Percentiles rank a stretch among this genome's conserved stretches.
Conservation (phyloP, 2,329 filamentous ascomycete genomes). For the Calcarisporium arbuscula region DNA sequence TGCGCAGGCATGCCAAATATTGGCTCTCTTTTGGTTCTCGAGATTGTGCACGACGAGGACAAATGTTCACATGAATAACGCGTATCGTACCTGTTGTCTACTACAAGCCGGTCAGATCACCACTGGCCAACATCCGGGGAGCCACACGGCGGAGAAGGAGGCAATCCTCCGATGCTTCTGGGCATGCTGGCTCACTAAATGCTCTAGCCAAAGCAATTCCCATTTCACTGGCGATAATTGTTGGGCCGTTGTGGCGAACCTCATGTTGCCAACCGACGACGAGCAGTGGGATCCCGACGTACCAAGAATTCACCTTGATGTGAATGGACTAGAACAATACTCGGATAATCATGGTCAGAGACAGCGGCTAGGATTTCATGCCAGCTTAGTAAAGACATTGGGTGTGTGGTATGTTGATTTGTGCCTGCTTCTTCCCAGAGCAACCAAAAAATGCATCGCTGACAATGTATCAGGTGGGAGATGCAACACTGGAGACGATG, state of each 20-base stretch:
- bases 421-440: no score
- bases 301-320: not conserved
- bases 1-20: not conserved
- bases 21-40: constrained; percentile 1
- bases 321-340: not conserved
- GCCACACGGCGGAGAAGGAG: not conserved
- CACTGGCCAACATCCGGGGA: not conserved
- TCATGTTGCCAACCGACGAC: not conserved
- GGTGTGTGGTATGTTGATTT: not conserved
- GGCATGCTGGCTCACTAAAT: constrained; percentile 1
- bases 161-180: constrained; percentile 1
- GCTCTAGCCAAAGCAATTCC: not conserved
- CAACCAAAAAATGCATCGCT: no score
- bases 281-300: not conserved
- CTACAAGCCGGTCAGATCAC: not conserved
- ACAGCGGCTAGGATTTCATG: not conserved
- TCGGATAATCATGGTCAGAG: not conserved
- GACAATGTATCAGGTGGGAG: constrained; percentile 1
- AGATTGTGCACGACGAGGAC: not conserved
- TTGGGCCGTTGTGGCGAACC: not conserved
- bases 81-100: constrained; percentile 1
- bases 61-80: not conserved
- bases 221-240: not conserved
- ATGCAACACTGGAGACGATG: not conserved
- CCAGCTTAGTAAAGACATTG: not conserved